Base-by-base conservation (phyloP, 345 rosid species). In the Acer yangbiense region DNA sequence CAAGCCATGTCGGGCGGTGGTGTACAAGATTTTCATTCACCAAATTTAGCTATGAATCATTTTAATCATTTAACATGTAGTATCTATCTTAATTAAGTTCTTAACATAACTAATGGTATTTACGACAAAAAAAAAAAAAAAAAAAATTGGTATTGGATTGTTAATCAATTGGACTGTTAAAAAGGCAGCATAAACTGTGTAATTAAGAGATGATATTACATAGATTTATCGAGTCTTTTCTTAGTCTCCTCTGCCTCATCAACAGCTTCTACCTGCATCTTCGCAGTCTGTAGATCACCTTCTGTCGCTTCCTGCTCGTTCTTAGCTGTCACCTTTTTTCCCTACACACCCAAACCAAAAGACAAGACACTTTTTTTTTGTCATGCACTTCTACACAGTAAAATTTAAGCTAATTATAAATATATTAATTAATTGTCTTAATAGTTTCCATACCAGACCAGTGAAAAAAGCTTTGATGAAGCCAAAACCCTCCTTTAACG, bases 181-280 rank as follows among this genome's bases (percentile, higher is more conserved):
- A 46, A 46, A 46, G 50, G 50, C 14, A 46, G 50, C 50, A 46
- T 46, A 46, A 10, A 46, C 14, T 2, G 50, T 10, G 50, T 4
- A 35, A 35, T 46, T 46, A 46, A 46, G 11, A 9, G 50, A 46
- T 2, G 50, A 10, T 7, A 18, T 65, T 75, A 66, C 64, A 75
- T 52, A 21, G 65, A 52, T 35, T 54, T 65, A 35, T 65, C 23
- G 63, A 77, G 79, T 72, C 68, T 85, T 73, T 85, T 88, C 84
- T 87, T 89, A 83, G 82, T 77, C 17, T 80, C 83, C 77, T 87
- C 92, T 6, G 92, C 91, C 21, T 87, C 86, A 83, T 90, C 82
- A 8, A 92, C 87, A 20, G 93, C 93, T 35, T 90, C 89, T 50
- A 88, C 89, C 81, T 89, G 92, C 90, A 77, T 84, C 84, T 87